Evolutionary conservation across 148 eudicot genomes (phyloP), one percentile per base, ranked within the genome.

Genomic region (Silene conica): DNA sequence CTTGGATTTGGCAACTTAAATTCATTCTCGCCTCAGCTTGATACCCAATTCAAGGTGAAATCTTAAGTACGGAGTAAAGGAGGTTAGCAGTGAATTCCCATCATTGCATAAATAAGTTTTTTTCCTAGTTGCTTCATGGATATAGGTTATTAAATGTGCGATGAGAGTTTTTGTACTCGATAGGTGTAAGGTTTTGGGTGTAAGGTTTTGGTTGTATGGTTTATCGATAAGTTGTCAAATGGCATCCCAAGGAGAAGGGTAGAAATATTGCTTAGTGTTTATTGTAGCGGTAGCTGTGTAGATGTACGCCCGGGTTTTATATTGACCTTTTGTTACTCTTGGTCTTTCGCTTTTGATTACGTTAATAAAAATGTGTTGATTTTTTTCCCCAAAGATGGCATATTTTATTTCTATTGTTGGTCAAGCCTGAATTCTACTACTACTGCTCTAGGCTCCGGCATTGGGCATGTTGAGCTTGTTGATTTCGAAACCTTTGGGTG

Each of bases 1-100:
- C 99, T 67, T 95, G 96, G 99, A 68, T 92, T 76, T 95, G 97
- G 94, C 96, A 92, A 80, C 85, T 95, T 20, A 83, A 74, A 70
- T 58, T 66, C 74, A 92, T 94, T 66, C 15, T 86, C 70, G 64
- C 7, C 60, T 81, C 78, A 46, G 69, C 72, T 65, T 90, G 79
- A 87, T 19, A 10, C n/a, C 48, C 18, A 26, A 16, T 67, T 67
- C 26, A 31, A 65, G 69, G 69, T 38, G 69, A 61, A 34, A 34
- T 3, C 41, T 34, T 34, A 34, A 34, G 41, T 34, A 5, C 2
- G 41, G 41, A 34, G 41, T 38, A 38, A 38, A 7, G 43, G 43
- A 38, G 8, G 43, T 7, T 38, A 38, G 43, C 9, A 38, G 43
- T 0, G 43, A 38, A 38, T 38, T 8, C 43, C 54, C 14, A 1